A percentile compares a stretch with the other conserved stretches of the same genome.
Conservation (phyloP, 257 asterid species). For the Linaria vulgaris region DNA sequence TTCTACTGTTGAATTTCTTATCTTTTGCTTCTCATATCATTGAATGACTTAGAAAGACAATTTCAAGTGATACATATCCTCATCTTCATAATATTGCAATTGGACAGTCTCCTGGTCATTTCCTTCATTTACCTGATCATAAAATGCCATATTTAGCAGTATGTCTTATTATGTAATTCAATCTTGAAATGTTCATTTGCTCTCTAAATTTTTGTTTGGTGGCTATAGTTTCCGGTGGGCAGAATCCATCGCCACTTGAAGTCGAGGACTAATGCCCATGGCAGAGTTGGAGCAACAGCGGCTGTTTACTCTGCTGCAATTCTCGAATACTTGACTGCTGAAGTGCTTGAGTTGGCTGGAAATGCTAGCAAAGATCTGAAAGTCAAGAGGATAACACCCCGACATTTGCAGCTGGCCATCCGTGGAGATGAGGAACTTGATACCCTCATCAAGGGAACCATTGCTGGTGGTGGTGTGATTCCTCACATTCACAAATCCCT, state of each 20-base stretch:
- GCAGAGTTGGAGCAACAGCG: conserved; percentile 83
- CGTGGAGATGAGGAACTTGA: conserved; percentile 87
- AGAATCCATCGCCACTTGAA: conserved; percentile 80
- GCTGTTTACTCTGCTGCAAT: conserved; percentile 85
- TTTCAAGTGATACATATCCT: too few relatives aligned
- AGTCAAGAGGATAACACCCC: conserved; percentile 78
- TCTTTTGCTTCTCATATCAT: too few relatives aligned
- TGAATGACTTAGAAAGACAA: too few relatives aligned
- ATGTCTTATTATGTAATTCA: too few relatives aligned
- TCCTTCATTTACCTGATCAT: too few relatives aligned
- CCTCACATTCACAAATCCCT: conserved; percentile 88
- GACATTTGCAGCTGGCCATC: conserved; percentile 77
- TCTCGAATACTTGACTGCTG: conserved; percentile 74
- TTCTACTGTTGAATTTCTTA: too few relatives aligned
- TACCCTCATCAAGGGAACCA: conserved; percentile 77
- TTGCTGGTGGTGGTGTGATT: conserved; percentile 86
- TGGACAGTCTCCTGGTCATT: too few relatives aligned
- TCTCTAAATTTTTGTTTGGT: background rate
- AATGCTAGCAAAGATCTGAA: conserved; percentile 81
- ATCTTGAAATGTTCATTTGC: background rate
- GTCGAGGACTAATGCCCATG: conserved; percentile 67
- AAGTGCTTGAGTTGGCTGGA: conserved; percentile 80
- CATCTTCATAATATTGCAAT: too few relatives aligned
- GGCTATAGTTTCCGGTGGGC: conserved; percentile 68
- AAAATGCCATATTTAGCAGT: too few relatives aligned